Evolutionary conservation across 2,329 filamentous ascomycete species (phyloP).

Genomic region (Didymosphaeria variabile): DNA sequence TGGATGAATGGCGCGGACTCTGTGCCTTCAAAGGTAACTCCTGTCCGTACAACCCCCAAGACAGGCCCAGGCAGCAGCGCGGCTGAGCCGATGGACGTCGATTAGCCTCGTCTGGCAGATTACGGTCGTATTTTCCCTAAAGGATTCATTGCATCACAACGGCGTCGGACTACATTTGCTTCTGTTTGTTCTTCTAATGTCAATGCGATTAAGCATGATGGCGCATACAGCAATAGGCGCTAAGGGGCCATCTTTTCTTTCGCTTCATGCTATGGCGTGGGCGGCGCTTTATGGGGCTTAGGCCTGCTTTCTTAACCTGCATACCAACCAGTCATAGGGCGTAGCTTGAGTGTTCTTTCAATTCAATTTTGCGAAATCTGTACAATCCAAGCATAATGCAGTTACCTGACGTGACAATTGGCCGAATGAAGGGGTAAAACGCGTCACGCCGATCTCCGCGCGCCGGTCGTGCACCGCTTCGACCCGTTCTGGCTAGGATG

Average conservation of each 20-base stretch:
- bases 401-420: not conserved
- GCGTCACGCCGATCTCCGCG: not conserved
- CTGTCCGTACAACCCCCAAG: conserved; percentile 1
- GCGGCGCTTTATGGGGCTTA: conserved; percentile 1
- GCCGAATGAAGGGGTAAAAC: not conserved
- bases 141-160: conserved; percentile 10
- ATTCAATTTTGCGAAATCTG: not conserved
- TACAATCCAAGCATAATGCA: not conserved
- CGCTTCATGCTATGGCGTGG: conserved; percentile 3
- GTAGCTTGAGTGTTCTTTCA: not conserved
- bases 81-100: conserved; percentile 33
- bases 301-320: conserved; percentile 6
- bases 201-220: conserved; percentile 1
- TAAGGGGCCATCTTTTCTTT: not conserved
- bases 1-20: conserved; percentile 11
- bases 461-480: not conserved
- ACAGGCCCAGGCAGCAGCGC: conserved; percentile 18
- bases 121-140: not conserved
- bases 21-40: not conserved
- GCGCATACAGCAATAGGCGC: conserved; percentile 7
- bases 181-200: not conserved
- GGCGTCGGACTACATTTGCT: conserved; percentile 9
- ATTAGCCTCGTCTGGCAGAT: conserved; percentile 15
- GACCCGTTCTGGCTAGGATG: not conserved
- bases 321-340: not conserved